A percentile compares a stretch with the other conserved stretches of the same genome.
Evolutionary conservation across 2,329 filamentous ascomycete species (phyloP).

Genomic region (Nothophoma quercina): DNA sequence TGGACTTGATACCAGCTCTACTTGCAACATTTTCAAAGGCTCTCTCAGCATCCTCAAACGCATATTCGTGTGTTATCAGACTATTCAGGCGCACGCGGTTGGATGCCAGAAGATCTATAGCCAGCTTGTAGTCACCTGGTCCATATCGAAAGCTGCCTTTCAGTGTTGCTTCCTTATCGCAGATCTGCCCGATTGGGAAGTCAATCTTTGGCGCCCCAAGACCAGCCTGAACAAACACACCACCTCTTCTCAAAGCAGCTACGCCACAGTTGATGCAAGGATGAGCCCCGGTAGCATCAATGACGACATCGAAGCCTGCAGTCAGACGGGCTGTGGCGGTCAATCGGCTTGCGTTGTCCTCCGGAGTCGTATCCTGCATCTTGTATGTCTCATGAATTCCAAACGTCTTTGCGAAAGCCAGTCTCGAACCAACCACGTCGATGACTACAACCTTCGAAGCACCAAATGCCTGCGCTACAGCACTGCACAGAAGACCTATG

Average conservation of each 20-base stretch:
- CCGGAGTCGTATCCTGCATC: slow-evolving; percentile 14
- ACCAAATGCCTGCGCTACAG: slow-evolving; percentile 23
- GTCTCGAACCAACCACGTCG: slow-evolving; percentile 17
- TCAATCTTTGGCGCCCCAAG: slow-evolving; percentile 25
- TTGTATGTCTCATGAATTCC: slow-evolving; percentile 19
- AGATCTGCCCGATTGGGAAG: slow-evolving; percentile 34
- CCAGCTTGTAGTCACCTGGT: slow-evolving; percentile 35
- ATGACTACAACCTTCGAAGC: slow-evolving; percentile 11
- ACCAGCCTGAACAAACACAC: slow-evolving; percentile 33
- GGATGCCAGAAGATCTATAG: slow-evolving; percentile 22
- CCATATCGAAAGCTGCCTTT: slow-evolving; percentile 41
- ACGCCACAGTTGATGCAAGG: slow-evolving; percentile 30
- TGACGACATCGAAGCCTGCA: slow-evolving; percentile 26
- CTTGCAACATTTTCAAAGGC: slow-evolving; percentile 25
- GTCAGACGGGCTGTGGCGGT: background rate
- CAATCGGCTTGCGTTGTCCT: slow-evolving; percentile 13
- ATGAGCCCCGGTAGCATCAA: slow-evolving; percentile 36
- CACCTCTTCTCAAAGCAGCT: slow-evolving; percentile 23
- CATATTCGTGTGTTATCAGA: slow-evolving; percentile 27
- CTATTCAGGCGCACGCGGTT: slow-evolving; percentile 18
- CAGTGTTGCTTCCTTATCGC: slow-evolving; percentile 34
- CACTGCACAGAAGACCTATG: slow-evolving; percentile 22
- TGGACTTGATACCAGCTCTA: slow-evolving; percentile 29
- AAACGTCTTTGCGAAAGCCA: slow-evolving; percentile 18
- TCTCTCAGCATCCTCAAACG: slow-evolving; percentile 24